A percentile compares a stretch with the other conserved stretches of the same genome.
Conservation (phyloP, 2,329 filamentous ascomycete genomes). For the Cladosporium sp. region DNA sequence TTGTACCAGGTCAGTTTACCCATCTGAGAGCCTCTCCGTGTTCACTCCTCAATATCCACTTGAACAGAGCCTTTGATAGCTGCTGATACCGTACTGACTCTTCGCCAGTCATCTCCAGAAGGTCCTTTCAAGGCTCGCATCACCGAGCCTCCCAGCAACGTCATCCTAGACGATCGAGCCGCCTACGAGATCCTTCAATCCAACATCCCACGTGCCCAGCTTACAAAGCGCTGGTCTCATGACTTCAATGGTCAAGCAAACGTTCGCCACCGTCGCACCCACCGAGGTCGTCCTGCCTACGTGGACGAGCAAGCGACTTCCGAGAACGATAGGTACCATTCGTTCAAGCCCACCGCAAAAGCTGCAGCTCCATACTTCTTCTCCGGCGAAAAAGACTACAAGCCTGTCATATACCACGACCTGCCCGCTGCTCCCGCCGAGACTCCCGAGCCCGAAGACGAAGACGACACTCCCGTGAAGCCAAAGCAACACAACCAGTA, state of each 20-base stretch:
- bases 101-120: background rate
- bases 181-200: slow-evolving; percentile 37
- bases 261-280: slow-evolving; percentile 35
- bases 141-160: slow-evolving; percentile 37
- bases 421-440: background rate
- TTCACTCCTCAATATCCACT: background rate
- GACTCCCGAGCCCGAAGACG: background rate
- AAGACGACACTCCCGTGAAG: background rate
- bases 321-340: slow-evolving; percentile 23
- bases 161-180: slow-evolving; percentile 44
- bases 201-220: slow-evolving; percentile 28
- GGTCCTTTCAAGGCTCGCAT: slow-evolving; percentile 15
- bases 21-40: background rate
- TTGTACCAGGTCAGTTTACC: slow-evolving; percentile 35
- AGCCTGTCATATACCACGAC: slow-evolving; percentile 25
- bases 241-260: slow-evolving; percentile 40
- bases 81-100: background rate
- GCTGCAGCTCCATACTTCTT: slow-evolving; percentile 29
- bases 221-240: slow-evolving; percentile 39
- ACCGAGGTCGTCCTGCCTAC: slow-evolving; percentile 41
- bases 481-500: slow-evolving; percentile 32
- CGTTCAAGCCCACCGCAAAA: slow-evolving; percentile 19
- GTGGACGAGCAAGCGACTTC: slow-evolving; percentile 21
- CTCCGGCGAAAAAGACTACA: slow-evolving; percentile 30
- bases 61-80: background rate